Percentiles rank a stretch among this genome's conserved stretches.
These are phyloP conservation scores for Nicotiana benthamiana DNA, from an alignment of 257 asterid species.

Conservation along the genomic window DNA sequence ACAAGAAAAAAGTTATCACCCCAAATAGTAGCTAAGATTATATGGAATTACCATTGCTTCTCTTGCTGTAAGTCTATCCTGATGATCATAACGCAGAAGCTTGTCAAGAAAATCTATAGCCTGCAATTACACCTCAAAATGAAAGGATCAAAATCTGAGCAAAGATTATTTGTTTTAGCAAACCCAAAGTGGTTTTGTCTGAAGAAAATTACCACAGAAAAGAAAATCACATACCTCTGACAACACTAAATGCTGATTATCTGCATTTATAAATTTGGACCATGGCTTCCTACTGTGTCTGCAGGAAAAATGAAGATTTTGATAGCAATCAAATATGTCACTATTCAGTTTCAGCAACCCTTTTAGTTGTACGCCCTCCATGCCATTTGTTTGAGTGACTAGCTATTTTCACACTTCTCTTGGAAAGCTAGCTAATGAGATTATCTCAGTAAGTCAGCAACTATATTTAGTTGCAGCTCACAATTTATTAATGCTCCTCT, in stretches of 20 bases:
- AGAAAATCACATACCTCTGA: conserved; percentile 24
- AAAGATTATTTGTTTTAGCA: background rate
- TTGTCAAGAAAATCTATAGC: conserved; percentile 39
- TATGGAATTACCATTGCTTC: conserved; percentile 29
- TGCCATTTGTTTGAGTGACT: no score
- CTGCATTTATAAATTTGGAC: conserved; percentile 33
- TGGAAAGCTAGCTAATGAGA: background rate
- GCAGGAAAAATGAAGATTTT: conserved; percentile 3
- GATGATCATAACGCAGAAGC: conserved; percentile 38
- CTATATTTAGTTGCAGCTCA: background rate
- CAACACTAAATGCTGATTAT: conserved; percentile 34
- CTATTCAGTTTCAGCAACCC: background rate
- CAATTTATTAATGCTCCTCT: background rate
- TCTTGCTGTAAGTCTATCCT: conserved; percentile 36
- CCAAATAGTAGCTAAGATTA: background rate
- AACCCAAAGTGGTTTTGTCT: background rate
- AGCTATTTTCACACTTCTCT: background rate
- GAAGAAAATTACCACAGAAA: background rate
- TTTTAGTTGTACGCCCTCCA: background rate
- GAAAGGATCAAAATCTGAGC: background rate
- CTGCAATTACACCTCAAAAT: conserved; percentile 14
- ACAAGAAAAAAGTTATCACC: background rate
- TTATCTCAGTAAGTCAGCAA: background rate
- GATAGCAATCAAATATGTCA: background rate
- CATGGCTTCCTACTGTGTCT: conserved; percentile 42